Evolutionary conservation across 2,329 filamentous ascomycete species (phyloP), one percentile per base, ranked within the genome.

Genomic region (Cryphonectria parasitica): DNA sequence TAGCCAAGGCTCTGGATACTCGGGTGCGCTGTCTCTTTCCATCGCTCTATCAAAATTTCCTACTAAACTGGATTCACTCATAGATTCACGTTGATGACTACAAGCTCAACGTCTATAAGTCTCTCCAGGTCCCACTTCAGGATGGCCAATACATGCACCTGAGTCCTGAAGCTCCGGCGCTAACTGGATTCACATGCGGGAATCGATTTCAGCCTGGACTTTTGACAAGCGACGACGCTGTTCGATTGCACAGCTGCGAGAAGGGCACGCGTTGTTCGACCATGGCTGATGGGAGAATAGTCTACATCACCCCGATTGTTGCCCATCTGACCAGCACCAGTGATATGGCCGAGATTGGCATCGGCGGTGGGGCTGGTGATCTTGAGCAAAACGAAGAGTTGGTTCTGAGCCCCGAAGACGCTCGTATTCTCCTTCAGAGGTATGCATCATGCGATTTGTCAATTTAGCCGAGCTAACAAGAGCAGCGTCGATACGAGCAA

Each of bases 181-280:
- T 97, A 13, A 89, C 87, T 17, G 94, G 94, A 0, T 95, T 91
- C 77, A 85, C 87, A 68, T 90, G 91, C 66, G 95, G 92, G 1
- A 97, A 98, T 75, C 85, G 84, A 1, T 81, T 84, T 17, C 88
- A 92, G 43, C 79, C 85, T 0, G 94, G 94, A 2, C 96, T 91
- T 76, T 81, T 98, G 36, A 97, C 92, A 0, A 82, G 82, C 0
- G 83, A 91, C 34, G 79, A 86, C 34, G 82, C 83, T 28, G 89
- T 88, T 0, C 88, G 91, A 2, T 84, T 98, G 8, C 95, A 98
- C 79, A 97, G 93, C 76, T 98, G 95, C 75, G 94, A 97, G 76
- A 91, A 89, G 73, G 92, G 90, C 0, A 88, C 87, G 71, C 84
- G 86, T 31, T 94, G 91, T 74, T 76, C 82, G 0, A 81, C 85